Evolutionary conservation across 192 early-diverging fungal species (phyloP), one percentile per base, ranked within the genome.

Genomic region (Rhizophagus clarus): DNA sequence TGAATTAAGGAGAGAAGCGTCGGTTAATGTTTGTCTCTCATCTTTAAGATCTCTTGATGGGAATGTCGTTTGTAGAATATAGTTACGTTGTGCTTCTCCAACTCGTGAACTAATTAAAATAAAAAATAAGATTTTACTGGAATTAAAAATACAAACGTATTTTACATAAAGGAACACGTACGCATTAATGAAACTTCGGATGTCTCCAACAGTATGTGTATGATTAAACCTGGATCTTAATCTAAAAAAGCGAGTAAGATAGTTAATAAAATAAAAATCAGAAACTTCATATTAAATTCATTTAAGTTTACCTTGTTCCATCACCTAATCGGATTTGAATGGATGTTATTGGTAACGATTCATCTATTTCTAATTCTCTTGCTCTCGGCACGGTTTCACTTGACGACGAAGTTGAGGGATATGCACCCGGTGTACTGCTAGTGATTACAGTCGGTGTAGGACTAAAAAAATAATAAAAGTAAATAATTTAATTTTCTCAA

Each of bases 281-380:
- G 12, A 1, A 32, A 29, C 40, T 28, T 40, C 61, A 74, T 34
- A 26, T 40, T 28, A 68, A 68, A 12, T 15, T 17, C 14, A 17
- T 20, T 17, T 62, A 40, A 42, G 37, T 34, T 56, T 80, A 90
- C 89, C 89, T 89, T 22, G 95, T 89, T 26, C 98, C 97, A 80
- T 98, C 96, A 7, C 89, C 94, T 69, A 99, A 83, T 47, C 98
- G 90, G 72, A 99, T 90, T 84, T 98, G 97, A n/a, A 99, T 88
- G 37, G 92, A 89, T 7, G 97, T 97, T 9, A 88, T 87, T 15
- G 96, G 98, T 79, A 91, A 90, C 15, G 79, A 84, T 22, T 89
- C 82, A 79, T 99, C 96, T 40, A 98, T 88, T 7, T 82, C 77
- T 60, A 95, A 85, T 61, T 71, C 87, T 31, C 62, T 71, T 28